Evolutionary conservation across 1,284 basidiomycete species (phyloP).

Genomic region (Golubevia pallescens): DNA sequence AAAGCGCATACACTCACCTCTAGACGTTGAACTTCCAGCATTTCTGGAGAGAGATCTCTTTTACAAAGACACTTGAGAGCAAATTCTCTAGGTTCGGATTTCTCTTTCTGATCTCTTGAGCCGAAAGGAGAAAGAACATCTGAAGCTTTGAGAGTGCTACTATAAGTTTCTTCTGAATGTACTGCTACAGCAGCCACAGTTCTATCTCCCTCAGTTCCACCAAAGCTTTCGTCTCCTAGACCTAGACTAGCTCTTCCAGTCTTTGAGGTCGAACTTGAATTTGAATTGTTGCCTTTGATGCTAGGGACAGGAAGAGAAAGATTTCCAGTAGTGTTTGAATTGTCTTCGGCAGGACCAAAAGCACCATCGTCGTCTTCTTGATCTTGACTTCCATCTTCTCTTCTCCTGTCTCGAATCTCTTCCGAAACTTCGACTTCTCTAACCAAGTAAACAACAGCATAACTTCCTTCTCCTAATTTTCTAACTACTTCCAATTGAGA

Average conservation of each 20-base stretch:
- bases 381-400: neutral
- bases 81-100: slow-evolving; percentile 71
- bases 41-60: slow-evolving; percentile 48
- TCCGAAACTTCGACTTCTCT: slow-evolving; percentile 34
- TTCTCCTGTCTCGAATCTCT: neutral
- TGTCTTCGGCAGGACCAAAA: slow-evolving; percentile 6
- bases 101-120: no score
- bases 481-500: slow-evolving; percentile 49
- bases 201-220: no score
- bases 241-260: no score
- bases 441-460: slow-evolving; percentile 59
- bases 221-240: no score
- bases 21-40: slow-evolving; percentile 55
- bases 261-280: no score
- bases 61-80: slow-evolving; percentile 94
- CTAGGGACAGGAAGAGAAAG: no score
- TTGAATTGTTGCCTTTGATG: no score
- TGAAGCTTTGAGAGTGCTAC: no score
- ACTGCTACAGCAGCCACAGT: no score
- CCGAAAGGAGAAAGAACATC: no score
- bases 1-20: slow-evolving; percentile 18
- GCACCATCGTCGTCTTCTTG: slow-evolving; percentile 1
- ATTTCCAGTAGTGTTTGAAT: neutral
- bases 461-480: slow-evolving; percentile 58
- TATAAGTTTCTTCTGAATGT: no score